These are phyloP conservation scores for Mortierella sp. DNA, from an alignment of 371 early-diverging fungal genomes.

Conservation along the genomic window DNA sequence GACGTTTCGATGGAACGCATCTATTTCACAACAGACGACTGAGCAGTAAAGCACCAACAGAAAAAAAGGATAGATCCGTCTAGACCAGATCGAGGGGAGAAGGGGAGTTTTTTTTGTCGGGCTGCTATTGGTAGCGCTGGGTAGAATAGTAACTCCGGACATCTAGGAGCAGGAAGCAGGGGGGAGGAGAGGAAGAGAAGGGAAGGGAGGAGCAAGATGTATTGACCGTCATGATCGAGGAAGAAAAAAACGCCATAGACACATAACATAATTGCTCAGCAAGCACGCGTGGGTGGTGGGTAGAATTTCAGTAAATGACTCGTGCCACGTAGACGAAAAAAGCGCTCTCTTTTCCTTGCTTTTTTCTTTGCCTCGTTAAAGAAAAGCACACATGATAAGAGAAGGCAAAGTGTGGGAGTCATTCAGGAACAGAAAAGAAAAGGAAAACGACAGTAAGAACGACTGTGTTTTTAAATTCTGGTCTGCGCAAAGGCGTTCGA, in stretches of 20 bases:
- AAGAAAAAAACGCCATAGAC: not conserved
- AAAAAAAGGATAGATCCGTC: too few species aligned
- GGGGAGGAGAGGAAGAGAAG: not conserved
- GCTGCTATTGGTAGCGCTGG: not conserved
- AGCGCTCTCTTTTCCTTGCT: not conserved
- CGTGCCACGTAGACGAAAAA: too few species aligned
- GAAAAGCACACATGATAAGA: not conserved
- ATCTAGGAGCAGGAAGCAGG: not conserved
- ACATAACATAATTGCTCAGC: too few species aligned
- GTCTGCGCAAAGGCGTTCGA: not conserved
- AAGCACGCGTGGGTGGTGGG: too few species aligned
- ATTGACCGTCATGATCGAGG: too few species aligned
- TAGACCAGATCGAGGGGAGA: too few species aligned
- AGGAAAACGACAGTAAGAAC: not conserved
- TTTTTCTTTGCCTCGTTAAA: not conserved
- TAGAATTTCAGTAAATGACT: too few species aligned
- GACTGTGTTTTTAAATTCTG: not conserved
- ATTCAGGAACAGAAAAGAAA: not conserved
- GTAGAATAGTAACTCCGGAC: constrained; percentile 3
- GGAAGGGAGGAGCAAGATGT: not conserved
- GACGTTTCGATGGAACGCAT: too few species aligned
- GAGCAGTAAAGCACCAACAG: too few species aligned
- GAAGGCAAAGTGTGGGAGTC: not conserved
- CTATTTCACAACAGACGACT: too few species aligned
- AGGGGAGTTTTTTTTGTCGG: not conserved